Base-by-base conservation (phyloP, 2,329 filamentous ascomycete species). In the Cladosporium sp. region DNA sequence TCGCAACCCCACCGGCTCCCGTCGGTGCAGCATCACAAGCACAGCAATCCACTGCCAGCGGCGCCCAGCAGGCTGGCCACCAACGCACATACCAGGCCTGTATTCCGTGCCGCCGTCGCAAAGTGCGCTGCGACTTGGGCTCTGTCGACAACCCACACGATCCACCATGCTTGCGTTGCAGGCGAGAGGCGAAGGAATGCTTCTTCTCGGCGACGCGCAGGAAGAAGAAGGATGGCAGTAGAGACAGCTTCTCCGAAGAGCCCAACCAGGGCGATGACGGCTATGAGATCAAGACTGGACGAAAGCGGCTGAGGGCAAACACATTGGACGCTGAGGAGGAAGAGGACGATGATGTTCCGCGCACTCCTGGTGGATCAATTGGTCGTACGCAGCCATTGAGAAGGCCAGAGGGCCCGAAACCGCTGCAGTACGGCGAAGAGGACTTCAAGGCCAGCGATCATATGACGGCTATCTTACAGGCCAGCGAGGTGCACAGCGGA, bases 101-200 rank as follows among this genome's bases (percentile, higher is more conserved):
- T 63, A 81, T 82, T 59, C 80, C 80, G 45, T 85, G 83, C 68
- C 76, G 82, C 30, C 77, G 79, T 37, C 75, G 83, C 61, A 85
- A 85, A 66, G 83, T 73, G 68, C 79, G 82, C 55, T 85, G 83
- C 71, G 81, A 84, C 64, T 74, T 84, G 50, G 81, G 82, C 37
- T 88, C 87, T 69, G 93, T 97, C 71, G 94, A 97, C 76, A 93
- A 94, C 68, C 94, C 94, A 22, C 87, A 92, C 74, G 91, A 96
- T 68, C 93, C 93, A 58, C 94, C 94, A 2, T 99, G 94, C 74
- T 89, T 93, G 60, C 87, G 94, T 70, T 99, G 94, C 73, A 88
- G 92, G 55, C 87, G 94, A 66, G 94, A 99, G 79, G 91, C 88
- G 78, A 97, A 97, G 74, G 88, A 96, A 69, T 99, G 94, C 79